Evolutionary conservation across 208 protist species (phyloP).

Genomic region (Herpetomonas samuelpessoai): DNA sequence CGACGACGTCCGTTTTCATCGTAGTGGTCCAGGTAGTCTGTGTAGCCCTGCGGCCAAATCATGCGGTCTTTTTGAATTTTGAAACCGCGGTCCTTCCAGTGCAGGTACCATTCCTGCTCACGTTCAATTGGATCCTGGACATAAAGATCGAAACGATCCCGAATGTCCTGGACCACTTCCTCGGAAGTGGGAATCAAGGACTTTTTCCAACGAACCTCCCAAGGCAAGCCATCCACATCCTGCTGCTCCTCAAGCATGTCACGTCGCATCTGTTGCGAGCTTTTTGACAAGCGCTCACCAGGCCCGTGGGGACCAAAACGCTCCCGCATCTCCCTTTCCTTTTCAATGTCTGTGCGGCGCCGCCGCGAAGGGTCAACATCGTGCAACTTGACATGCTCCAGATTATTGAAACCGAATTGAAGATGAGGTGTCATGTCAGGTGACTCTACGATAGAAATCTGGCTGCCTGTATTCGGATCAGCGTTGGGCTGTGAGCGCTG

Average conservation of each 20-base stretch:
- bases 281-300: slow-evolving; percentile 75
- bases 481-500: slow-evolving; percentile 71
- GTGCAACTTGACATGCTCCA: slow-evolving; percentile 72
- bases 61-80: slow-evolving; percentile 89
- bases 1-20: slow-evolving; percentile 80
- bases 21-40: slow-evolving; percentile 91
- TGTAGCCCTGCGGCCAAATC: slow-evolving; percentile 91
- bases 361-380: slow-evolving; percentile 51
- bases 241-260: slow-evolving; percentile 89
- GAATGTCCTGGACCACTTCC: slow-evolving; percentile 87
- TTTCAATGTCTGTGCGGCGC: slow-evolving; percentile 70
- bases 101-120: slow-evolving; percentile 89
- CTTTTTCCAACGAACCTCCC: slow-evolving; percentile 85
- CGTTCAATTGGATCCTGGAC: slow-evolving; percentile 88
- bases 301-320: slow-evolving; percentile 74
- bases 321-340: slow-evolving; percentile 70
- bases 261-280: slow-evolving; percentile 57
- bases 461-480: slow-evolving; percentile 62
- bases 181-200: slow-evolving; percentile 84
- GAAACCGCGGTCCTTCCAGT: slow-evolving; percentile 88
- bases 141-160: slow-evolving; percentile 88
- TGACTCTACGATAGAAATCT: slow-evolving; percentile 75
- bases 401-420: slow-evolving; percentile 69
- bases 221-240: slow-evolving; percentile 86
- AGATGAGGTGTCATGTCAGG: slow-evolving; percentile 78